Conservation (phyloP, 352 stramenopile genomes). For the Phytophthora fragariaefolia region DNA sequence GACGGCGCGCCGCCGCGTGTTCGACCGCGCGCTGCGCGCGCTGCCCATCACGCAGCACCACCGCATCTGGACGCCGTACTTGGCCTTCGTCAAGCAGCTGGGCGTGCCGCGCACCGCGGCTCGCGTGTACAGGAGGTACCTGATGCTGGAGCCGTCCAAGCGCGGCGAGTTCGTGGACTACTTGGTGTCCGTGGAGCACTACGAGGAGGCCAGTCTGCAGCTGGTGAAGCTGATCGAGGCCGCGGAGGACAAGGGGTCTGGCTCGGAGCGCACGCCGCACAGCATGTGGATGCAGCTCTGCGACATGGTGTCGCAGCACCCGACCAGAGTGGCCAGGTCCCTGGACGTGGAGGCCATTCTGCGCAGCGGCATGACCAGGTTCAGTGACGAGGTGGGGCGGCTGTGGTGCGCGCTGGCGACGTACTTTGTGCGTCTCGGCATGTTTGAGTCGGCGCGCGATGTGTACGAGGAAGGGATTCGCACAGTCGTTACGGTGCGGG, state of each 20-base stretch:
- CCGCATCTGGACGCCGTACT: constrained; percentile 94
- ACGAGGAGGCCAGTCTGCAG: constrained; percentile 85
- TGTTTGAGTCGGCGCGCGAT: constrained; percentile 97
- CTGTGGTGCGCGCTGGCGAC: constrained; percentile 98
- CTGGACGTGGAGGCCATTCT: constrained; percentile 97
- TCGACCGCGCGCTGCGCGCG: constrained; percentile 95
- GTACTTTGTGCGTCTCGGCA: constrained; percentile 96
- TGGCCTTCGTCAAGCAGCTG: constrained; percentile 89
- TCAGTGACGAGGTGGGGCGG: constrained; percentile 96
- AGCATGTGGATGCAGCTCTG: constrained; percentile 98
- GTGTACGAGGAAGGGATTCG: constrained; percentile 95
- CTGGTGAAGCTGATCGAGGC: constrained; percentile 78
- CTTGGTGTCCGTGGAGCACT: constrained; percentile 73
- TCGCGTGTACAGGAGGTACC: constrained; percentile 87
- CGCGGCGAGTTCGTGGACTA: constrained; percentile 84
- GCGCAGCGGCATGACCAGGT: constrained; percentile 91
- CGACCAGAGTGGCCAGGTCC: constrained; percentile 82
- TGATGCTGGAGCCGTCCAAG: constrained; percentile 82
- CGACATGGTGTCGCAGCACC: constrained; percentile 95
- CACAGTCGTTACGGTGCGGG: constrained; percentile 85
- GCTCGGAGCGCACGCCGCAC: constrained; percentile 78
- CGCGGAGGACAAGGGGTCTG: constrained; percentile 52
- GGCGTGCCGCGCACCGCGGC: constrained; percentile 84
- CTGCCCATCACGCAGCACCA: constrained; percentile 98
- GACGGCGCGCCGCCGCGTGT: constrained; percentile 85